Base-by-base conservation (phyloP, 2,329 filamentous ascomycete genomes). In the Ascochyta rabiei region DNA sequence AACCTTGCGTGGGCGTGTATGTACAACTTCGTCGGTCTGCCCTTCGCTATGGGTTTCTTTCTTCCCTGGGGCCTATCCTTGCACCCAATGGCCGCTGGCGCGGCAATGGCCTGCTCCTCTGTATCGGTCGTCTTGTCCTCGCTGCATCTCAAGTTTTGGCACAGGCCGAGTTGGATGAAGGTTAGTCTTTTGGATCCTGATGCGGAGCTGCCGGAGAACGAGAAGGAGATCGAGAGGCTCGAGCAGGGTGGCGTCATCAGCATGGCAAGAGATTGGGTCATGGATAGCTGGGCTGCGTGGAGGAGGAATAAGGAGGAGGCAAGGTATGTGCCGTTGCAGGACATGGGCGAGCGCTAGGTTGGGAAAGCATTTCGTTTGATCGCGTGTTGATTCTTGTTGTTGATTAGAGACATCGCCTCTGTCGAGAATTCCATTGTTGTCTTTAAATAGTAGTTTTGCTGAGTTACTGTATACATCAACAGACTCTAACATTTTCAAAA, bases 41-140 rank as follows among this genome's bases (percentile, higher is more conserved):
- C 95, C 2, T 96, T 99, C 67, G 95, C 95, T 35, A 98, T 98
- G 95, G 95, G 95, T 21, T 79, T 98, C 66, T 96, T 98, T 80
- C 80, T 99, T 4, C 93, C 95, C 0, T 86, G 96, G 62, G 95
- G 93, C 28, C 85, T 90, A 57, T 88, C 92, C 67, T 81, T 98
- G 61, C 95, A 96, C 64, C 93, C 95, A 21, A 93, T 98, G 88
- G 92, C 93, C 44, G 95, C 95, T 1, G 93, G 92, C 18, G 91
- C 90, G 3, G 95, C 95, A 44, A 98, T 99, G 93, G 93, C 93
- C 1, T 86, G 84, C 61, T 95, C 89, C 53, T 93, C 89, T 62
- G 91, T 99, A 41, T 95, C 89, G 56, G 95, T 99, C 4, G 93
- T 98, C 0, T 81, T 88, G 5, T 93, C 88, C 73, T 91, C 88